Evolutionary conservation across 2,329 filamentous ascomycete genomes (phyloP).

Genomic region (Leptographium wingfieldii): DNA sequence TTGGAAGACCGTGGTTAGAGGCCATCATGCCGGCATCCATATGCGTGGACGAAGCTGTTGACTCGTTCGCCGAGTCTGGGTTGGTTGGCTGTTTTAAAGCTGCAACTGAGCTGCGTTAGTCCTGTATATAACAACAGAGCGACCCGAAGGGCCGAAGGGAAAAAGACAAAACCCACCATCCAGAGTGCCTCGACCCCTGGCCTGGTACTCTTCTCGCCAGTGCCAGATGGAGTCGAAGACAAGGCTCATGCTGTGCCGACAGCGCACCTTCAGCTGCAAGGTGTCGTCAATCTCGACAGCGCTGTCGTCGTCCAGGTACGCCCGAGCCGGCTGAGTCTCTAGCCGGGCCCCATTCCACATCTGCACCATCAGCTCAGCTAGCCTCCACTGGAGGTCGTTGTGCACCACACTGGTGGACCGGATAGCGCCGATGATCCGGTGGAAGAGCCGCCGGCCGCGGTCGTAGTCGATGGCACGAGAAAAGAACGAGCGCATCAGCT

Average conservation of each 20-base stretch:
- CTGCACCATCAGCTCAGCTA: conserved; percentile 77
- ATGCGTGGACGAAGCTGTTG: conserved; percentile 54
- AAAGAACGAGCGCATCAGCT: conserved; percentile 68
- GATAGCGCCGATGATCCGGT: conserved; percentile 57
- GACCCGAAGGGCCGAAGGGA: background rate
- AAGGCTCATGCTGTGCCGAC: conserved; percentile 72
- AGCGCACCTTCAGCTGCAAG: conserved; percentile 69
- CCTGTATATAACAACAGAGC: background rate
- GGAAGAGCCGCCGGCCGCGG: conserved; percentile 55
- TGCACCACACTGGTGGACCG: conserved; percentile 60
- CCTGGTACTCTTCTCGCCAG: conserved; percentile 70
- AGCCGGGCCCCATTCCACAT: conserved; percentile 64
- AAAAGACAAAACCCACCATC: conserved; percentile 44
- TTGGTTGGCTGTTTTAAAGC: conserved; percentile 80
- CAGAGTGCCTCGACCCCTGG: conserved; percentile 54
- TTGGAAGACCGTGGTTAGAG: conserved; percentile 33
- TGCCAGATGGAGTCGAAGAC: conserved; percentile 79
- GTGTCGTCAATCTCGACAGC: conserved; percentile 50
- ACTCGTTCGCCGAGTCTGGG: conserved; percentile 65
- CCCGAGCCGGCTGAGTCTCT: conserved; percentile 30
- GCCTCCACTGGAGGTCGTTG: conserved; percentile 67
- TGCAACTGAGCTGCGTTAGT: conserved; percentile 16
- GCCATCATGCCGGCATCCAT: conserved; percentile 47
- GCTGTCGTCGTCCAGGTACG: conserved; percentile 36
- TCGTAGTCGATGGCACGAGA: conserved; percentile 58